Base-by-base conservation (phyloP, 169 alveolate species). In the Eimeria praecox region DNA sequence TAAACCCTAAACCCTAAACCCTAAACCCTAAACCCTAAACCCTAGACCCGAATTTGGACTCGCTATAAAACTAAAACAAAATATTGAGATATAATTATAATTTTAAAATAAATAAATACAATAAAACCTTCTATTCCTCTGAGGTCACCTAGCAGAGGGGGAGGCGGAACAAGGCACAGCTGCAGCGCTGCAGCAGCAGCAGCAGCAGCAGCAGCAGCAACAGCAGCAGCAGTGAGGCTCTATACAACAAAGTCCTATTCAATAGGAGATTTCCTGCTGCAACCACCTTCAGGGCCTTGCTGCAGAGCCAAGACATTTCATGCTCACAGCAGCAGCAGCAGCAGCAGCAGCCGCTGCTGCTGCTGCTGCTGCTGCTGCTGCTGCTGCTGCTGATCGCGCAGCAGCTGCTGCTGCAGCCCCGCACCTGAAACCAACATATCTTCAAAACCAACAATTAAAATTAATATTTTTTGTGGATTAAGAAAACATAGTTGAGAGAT, bases 341-440 rank as follows among this genome's bases (percentile, higher is more conserved):
- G 82, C 82, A 18, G 85, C 54, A 9, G 85, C 85, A 18, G 54
- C 35, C 8, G 85, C 85, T 27, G 33, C 85, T 20, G 33, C 35
- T 35, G 85, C 56, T 73, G 85, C 85, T 35, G 85, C 54, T 42
- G 38, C 20, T n/a, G 80, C 80, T 69, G 80, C 80, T 69, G 66
- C 66, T 56, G n/a, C 66, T 56, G 75, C 75, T 22, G 85, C 52
- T 73, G 85, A 73, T 73, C 85, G 52, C 30, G 52, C 46, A 12
- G 85, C 56, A 8, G 85, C 54, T 38, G 30, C 56, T 73, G 85
- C 85, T 38, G 85, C 85, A 35, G 85, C 85, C 54, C 56, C 85
- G 85, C 85, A 73, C 85, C 85, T 42, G 85, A 73, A 35, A 35
- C 85, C 6, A 35, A 9, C 4, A 0, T 40, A 38, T 40, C 14